Evolutionary conservation across 2,329 filamentous ascomycete genomes (phyloP), one percentile per base, ranked within the genome.

Genomic region (Sporothrix protearum): DNA sequence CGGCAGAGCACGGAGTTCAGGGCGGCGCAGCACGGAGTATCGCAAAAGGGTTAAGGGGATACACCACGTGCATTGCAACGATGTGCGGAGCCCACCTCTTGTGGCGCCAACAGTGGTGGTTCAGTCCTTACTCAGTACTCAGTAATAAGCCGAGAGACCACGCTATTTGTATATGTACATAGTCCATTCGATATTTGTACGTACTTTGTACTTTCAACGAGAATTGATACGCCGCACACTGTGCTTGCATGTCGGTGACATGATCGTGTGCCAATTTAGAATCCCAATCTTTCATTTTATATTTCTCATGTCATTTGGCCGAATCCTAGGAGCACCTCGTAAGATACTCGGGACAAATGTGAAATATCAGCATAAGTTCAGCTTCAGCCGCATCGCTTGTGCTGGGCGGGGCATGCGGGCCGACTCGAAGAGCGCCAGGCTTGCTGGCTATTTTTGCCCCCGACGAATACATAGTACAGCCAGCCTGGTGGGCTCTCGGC

Each of bases 321-420:
- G 39, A 42, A 10, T 42, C 14, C 6, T n/a, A n/a, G n/a, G n/a
- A n/a, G n/a, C n/a, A n/a, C n/a, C n/a, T n/a, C n/a, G n/a, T n/a
- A n/a, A n/a, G n/a, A n/a, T n/a, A n/a, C n/a, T n/a, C n/a, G n/a
- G n/a, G n/a, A n/a, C n/a, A n/a, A n/a, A n/a, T n/a, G n/a, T n/a
- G n/a, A n/a, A n/a, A n/a, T n/a, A n/a, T n/a, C n/a, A n/a, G n/a
- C n/a, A n/a, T n/a, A n/a, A n/a, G n/a, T n/a, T n/a, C 6, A 14
- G 16, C 16, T 19, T 22, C 33, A 42, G 25, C 39, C 42, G 22
- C 36, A 5, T 9, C 28, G 33, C n/a, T 16, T 33, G 42, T 51
- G 47, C 39, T n/a, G n/a, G n/a, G n/a, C 61, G 64, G 59, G 22
- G 28, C 28, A 68, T 12, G 45, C 73, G 71, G 73, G 66, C 73